phyloP scores from a whole-genome alignment of 1,284 basidiomycete genomes.

The Leccinum huronense region DNA sequence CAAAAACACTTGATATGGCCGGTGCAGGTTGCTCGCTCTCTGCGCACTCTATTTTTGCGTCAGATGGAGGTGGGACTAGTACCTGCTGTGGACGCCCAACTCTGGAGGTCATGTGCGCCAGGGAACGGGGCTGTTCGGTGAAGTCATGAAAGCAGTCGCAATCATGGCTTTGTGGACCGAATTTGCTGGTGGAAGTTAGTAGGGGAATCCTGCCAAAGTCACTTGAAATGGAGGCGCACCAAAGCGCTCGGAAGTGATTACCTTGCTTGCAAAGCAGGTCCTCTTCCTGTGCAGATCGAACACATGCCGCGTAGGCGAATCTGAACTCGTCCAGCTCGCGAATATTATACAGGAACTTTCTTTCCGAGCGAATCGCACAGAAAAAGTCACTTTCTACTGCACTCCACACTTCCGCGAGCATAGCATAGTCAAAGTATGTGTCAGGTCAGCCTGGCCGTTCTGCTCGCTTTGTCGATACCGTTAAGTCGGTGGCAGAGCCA shows the following conservation, averaged over 20 bases:
- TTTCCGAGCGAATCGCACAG: constrained; percentile 80
- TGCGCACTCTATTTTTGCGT: constrained; percentile 17
- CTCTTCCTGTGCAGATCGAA: too few relatives aligned
- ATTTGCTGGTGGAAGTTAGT: background rate
- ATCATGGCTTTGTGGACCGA: constrained; percentile 3
- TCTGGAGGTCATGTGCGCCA: constrained; percentile 10
- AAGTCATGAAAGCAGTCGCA: constrained; percentile 19
- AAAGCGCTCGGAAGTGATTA: background rate
- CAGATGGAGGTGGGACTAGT: background rate
- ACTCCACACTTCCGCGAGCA: constrained; percentile 55
- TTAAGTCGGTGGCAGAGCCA: constrained; percentile 45
- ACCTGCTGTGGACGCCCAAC: constrained; percentile 1
- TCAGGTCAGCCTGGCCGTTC: background rate
- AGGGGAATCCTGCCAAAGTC: background rate
- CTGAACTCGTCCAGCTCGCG: constrained; percentile 68
- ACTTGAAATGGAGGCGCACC: background rate
- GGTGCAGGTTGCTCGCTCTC: constrained; percentile 17
- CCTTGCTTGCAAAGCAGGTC: too few relatives aligned
- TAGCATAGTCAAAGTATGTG: constrained; percentile 75
- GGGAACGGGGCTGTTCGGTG: constrained; percentile 13
- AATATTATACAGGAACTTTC: constrained; percentile 63
- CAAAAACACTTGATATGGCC: constrained; percentile 10
- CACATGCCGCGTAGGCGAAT: constrained; percentile 18
- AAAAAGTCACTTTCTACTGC: constrained; percentile 65
- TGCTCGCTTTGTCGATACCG: constrained; percentile 1